Evolutionary conservation across 2,329 filamentous ascomycete genomes (phyloP), one percentile per base, ranked within the genome.

Genomic region (Stemphylium lycopersici): DNA sequence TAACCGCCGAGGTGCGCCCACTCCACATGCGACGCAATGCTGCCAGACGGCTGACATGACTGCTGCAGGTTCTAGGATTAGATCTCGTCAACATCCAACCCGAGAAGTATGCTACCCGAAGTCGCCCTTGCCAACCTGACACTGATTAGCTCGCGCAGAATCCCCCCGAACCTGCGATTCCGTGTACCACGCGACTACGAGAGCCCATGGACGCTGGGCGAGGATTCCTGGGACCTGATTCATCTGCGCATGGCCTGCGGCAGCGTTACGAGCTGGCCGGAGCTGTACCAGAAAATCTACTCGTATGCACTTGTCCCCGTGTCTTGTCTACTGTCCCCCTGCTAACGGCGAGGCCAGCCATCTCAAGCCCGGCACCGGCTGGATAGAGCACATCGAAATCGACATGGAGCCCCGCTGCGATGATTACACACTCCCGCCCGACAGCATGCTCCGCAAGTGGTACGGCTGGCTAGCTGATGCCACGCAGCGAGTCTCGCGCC

Each of bases 341-440:
- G 57, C 69, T 75, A 67, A 74, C 52, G 12, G 2, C 12, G n/a
- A 43, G 36, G 5, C 40, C 60, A 91, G 89, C 48, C 90, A 96
- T 69, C 81, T 97, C 22, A 87, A 86, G 64, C 91, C 91, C 1
- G 87, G 88, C 1, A 82, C 79, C 36, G 93, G 93, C 48, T 84
- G 83, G 70, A 82, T 97, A 50, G 93, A 98, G 75, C 91, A 96
- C 63, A 85, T 96, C 42, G 93, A 98, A 72, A 89, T 98, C 49
- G 91, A 98, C 74, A 90, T 90, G 75, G 80, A 84, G 42, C 91
- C 91, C 15, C 85, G 85, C 46, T 89, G 86, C 68, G 88, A 91
- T 59, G 86, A 90, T 64, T 81, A 83, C 32, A 84, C 85, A 1
- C 76, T 90, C 12, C 80, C 84, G 10, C 61, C 76, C 3, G 77